Evolutionary conservation across 2,329 filamentous ascomycete species (phyloP).

Genomic region (Thelonectria rubi): DNA sequence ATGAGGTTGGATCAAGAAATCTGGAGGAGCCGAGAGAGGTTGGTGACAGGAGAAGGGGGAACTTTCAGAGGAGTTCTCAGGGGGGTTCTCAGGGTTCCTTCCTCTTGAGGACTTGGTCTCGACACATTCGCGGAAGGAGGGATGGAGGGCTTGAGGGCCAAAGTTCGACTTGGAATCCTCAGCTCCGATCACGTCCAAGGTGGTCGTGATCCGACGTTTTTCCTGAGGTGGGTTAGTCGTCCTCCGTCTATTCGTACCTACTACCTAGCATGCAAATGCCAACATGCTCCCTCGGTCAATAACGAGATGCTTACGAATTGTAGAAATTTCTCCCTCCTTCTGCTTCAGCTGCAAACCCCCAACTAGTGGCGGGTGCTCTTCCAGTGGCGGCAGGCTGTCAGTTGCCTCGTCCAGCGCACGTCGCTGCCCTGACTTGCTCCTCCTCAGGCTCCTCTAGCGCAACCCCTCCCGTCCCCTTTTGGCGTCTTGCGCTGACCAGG

Average conservation of each 20-base stretch:
- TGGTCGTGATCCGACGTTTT: not conserved
- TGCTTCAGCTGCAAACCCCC: too few relatives aligned
- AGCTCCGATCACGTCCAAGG: not conserved
- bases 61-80: not conserved
- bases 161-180: not conserved
- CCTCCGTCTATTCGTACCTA: too few relatives aligned
- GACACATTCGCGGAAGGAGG: not conserved
- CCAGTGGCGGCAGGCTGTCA: too few relatives aligned
- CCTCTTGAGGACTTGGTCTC: not conserved
- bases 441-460: too few relatives aligned
- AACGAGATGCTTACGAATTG: too few relatives aligned
- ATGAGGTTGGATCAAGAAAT: not conserved
- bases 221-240: not conserved
- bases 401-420: too few relatives aligned
- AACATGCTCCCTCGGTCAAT: too few relatives aligned
- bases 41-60: not conserved
- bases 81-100: not conserved
- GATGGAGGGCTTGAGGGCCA: not conserved
- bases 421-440: too few relatives aligned
- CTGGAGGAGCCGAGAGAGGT: not conserved
- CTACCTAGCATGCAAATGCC: too few relatives aligned
- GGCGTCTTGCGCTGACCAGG: constrained; percentile 9
- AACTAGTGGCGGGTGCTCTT: too few relatives aligned
- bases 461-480: not conserved
- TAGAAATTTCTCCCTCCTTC: too few relatives aligned